phyloP scores from a whole-genome alignment of 2,329 filamentous ascomycete species.

The Neonectria hederae region DNA sequence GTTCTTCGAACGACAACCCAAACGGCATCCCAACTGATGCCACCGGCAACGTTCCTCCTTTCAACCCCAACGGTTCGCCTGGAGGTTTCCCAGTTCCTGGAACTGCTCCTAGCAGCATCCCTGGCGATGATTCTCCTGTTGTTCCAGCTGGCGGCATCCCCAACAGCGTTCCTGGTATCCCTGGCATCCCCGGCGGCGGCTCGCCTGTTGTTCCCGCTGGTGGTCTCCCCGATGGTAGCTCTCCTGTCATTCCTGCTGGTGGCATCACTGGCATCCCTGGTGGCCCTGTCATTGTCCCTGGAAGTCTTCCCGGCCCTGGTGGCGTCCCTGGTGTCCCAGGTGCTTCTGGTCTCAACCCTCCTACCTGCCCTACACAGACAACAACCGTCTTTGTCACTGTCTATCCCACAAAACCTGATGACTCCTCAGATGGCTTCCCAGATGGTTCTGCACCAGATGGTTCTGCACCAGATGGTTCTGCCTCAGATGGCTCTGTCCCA shows the following conservation, averaged over 20 bases:
- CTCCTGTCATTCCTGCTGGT: slow-evolving; percentile 4
- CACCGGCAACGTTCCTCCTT: slow-evolving; percentile 25
- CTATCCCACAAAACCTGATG: slow-evolving; percentile 46
- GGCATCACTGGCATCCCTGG: slow-evolving; percentile 10
- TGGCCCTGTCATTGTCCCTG: slow-evolving; percentile 5
- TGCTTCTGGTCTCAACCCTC: slow-evolving; percentile 23
- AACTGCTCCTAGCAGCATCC: slow-evolving; percentile 28
- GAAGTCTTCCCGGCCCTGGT: slow-evolving; percentile 11
- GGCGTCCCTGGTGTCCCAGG: slow-evolving; percentile 28
- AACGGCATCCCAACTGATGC: slow-evolving; percentile 17
- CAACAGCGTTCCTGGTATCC: slow-evolving; percentile 3
- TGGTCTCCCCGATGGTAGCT: slow-evolving; percentile 15
- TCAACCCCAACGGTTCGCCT: slow-evolving; percentile 28
- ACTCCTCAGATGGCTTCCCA: slow-evolving; percentile 18
- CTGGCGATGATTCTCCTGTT: slow-evolving; percentile 18
- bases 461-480: slow-evolving; percentile 24
- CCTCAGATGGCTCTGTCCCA: slow-evolving; percentile 13
- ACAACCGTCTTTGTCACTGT: slow-evolving; percentile 62
- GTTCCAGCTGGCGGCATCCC: slow-evolving; percentile 24
- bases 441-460: neutral
- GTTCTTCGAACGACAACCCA: slow-evolving; percentile 26
- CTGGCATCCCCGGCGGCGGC: slow-evolving; percentile 10
- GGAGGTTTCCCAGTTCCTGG: slow-evolving; percentile 27
- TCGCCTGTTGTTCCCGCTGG: slow-evolving; percentile 5
- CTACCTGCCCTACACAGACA: slow-evolving; percentile 52